Evolutionary conservation across 768 basidiomycete genomes (phyloP).

Genomic region (Trametes cinnabarina): DNA sequence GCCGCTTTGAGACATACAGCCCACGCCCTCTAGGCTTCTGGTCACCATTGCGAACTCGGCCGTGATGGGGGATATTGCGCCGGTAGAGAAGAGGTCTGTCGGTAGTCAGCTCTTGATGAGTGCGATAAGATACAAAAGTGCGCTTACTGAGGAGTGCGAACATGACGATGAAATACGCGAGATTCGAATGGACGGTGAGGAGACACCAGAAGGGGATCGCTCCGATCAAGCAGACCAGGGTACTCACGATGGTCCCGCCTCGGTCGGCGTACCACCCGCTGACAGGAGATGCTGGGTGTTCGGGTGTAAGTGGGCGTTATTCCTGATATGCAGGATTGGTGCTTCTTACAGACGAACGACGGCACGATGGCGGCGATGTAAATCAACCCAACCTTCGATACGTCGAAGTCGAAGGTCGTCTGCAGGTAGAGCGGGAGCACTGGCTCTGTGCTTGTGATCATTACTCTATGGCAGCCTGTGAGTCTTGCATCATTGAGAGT

Average conservation of each 20-base stretch:
- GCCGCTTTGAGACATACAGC: conserved; percentile 45
- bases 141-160: conserved; percentile 54
- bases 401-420: conserved; percentile 31
- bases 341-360: conserved; percentile 55
- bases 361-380: conserved; percentile 66
- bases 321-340: background rate
- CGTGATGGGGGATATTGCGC: conserved; percentile 57
- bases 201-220: conserved; percentile 65
- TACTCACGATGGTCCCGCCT: conserved; percentile 54
- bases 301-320: background rate
- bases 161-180: conserved; percentile 49
- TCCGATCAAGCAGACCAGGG: conserved; percentile 45
- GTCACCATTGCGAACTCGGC: conserved; percentile 66
- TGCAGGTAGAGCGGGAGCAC: conserved; percentile 37
- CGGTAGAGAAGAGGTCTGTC: conserved; percentile 61
- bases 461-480: conserved; percentile 11
- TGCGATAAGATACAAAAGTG: background rate
- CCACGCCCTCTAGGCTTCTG: conserved; percentile 56
- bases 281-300: conserved; percentile 55
- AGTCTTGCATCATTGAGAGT: background rate
- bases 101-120: background rate
- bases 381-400: conserved; percentile 56
- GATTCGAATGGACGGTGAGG: conserved; percentile 43
- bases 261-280: conserved; percentile 60
- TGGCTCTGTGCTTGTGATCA: conserved; percentile 32